Conservation (phyloP, 148 eudicot species). For the Rhododendron williamsianum region DNA sequence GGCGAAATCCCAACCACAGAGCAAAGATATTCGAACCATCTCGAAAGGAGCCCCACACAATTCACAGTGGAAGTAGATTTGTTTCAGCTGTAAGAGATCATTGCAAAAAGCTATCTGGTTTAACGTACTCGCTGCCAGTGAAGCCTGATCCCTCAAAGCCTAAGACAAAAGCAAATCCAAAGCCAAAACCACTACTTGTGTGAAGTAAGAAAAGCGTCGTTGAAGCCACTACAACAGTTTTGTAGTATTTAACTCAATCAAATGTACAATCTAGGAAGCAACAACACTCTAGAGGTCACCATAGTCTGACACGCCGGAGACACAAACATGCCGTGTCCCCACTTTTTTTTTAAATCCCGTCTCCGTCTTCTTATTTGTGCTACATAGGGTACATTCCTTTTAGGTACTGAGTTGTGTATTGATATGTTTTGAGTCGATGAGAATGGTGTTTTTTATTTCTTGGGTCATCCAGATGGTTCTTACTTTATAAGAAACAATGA, state of each 20-base stretch:
- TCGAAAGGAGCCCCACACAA: too few relatives aligned
- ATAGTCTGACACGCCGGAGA: neutral
- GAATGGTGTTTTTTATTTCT: neutral
- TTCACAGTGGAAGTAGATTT: slow-evolving; percentile 35
- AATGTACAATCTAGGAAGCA: neutral
- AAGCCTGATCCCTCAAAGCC: slow-evolving; percentile 48
- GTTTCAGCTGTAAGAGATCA: slow-evolving; percentile 50
- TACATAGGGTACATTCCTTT: neutral
- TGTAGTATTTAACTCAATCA: neutral
- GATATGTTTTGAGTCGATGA: neutral
- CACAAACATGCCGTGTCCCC: neutral
- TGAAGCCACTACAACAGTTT: slow-evolving; percentile 24
- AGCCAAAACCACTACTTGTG: slow-evolving; percentile 32
- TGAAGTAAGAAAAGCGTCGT: slow-evolving; percentile 51
- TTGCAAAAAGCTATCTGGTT: slow-evolving; percentile 75
- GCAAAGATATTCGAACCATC: too few relatives aligned
- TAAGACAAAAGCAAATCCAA: slow-evolving; percentile 34
- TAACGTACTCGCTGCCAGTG: slow-evolving; percentile 34
- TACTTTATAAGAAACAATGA: neutral
- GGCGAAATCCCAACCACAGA: too few relatives aligned
- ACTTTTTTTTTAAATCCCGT: neutral
- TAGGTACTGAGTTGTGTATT: neutral
- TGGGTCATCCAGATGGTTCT: neutral
- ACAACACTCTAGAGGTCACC: neutral
- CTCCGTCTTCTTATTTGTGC: neutral